Percentiles rank a stretch among this genome's conserved stretches.
These are phyloP conservation scores for Ascochyta lentis DNA, from an alignment of 2,329 filamentous ascomycete genomes.

Conservation along the genomic window DNA sequence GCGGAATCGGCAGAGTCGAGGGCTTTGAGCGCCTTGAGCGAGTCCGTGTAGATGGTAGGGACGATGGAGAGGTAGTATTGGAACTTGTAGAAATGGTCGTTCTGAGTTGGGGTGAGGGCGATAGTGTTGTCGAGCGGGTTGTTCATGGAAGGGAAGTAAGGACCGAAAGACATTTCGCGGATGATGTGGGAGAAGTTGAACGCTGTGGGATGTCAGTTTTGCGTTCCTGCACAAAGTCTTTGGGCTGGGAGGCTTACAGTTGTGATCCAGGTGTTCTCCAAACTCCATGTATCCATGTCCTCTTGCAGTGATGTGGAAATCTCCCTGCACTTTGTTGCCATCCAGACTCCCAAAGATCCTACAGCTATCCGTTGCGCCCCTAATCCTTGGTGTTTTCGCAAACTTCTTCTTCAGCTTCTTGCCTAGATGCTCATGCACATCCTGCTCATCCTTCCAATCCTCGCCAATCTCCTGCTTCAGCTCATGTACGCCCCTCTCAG, in stretches of 20 bases:
- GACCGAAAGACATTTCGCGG: slow-evolving; percentile 93
- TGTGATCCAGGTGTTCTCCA: slow-evolving; percentile 82
- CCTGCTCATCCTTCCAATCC: slow-evolving; percentile 84
- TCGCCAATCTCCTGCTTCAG: slow-evolving; percentile 53
- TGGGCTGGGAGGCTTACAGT: slow-evolving; percentile 60
- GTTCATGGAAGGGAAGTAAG: slow-evolving; percentile 91
- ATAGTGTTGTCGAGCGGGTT: slow-evolving; percentile 95
- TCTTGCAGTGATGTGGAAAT: slow-evolving; percentile 95
- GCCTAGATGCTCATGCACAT: slow-evolving; percentile 89
- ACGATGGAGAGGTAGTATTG: slow-evolving; percentile 98
- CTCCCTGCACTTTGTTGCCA: slow-evolving; percentile 95
- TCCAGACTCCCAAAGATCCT: slow-evolving; percentile 89
- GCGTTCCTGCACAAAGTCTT: background rate
- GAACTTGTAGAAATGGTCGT: slow-evolving; percentile 88
- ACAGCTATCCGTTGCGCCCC: slow-evolving; percentile 72
- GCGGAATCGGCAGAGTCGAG: slow-evolving; percentile 46
- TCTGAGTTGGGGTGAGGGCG: slow-evolving; percentile 79
- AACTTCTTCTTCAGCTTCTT: slow-evolving; percentile 72
- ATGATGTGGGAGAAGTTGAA: slow-evolving; percentile 99
- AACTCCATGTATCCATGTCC: slow-evolving; percentile 93
- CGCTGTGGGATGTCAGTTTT: slow-evolving; percentile 55
- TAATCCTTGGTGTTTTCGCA: slow-evolving; percentile 74
- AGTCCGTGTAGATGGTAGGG: slow-evolving; percentile 82
- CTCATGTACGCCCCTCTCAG: slow-evolving; percentile 58
- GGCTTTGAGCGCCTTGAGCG: slow-evolving; percentile 56